Conservation (phyloP, 1,284 basidiomycete species). For the Marasmius tenuissimus region DNA sequence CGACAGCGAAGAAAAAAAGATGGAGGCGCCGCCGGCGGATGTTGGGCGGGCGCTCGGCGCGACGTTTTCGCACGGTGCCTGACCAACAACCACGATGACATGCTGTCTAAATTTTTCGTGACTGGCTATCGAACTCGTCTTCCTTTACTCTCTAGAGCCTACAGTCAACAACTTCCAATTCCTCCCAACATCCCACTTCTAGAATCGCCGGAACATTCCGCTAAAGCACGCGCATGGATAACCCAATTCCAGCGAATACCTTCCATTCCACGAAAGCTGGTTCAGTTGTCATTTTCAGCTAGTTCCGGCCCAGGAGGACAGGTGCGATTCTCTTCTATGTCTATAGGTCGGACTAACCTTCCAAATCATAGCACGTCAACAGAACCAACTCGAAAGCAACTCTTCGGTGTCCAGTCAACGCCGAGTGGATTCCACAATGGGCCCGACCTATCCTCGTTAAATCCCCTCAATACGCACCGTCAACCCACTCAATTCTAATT, state of each 20-base stretch:
- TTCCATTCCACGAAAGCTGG: slow-evolving; percentile 45
- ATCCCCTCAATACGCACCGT: slow-evolving; percentile 61
- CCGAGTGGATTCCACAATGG: slow-evolving; percentile 72
- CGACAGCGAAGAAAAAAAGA: no score
- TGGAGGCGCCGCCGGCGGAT: no score
- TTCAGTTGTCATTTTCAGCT: slow-evolving; percentile 61
- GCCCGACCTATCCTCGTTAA: slow-evolving; percentile 46
- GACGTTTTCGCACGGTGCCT: no score
- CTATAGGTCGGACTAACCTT: background rate
- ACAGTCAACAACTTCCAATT: slow-evolving; percentile 22
- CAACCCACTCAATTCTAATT: slow-evolving; percentile 63
- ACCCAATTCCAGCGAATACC: slow-evolving; percentile 37
- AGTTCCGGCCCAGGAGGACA: slow-evolving; percentile 82
- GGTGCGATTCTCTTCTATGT: slow-evolving; percentile 37
- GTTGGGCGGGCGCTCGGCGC: no score
- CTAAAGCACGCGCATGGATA: slow-evolving; percentile 53
- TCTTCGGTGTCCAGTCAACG: slow-evolving; percentile 52
- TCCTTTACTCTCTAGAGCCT: background rate
- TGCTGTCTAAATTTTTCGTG: background rate
- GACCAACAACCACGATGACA: background rate
- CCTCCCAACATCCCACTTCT: slow-evolving; percentile 36
- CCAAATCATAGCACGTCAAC: slow-evolving; percentile 76
- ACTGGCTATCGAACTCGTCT: background rate
- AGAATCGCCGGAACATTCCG: slow-evolving; percentile 38
- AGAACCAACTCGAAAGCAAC: slow-evolving; percentile 80